Base-by-base conservation (phyloP, 495 filamentous ascomycete species). In the Parachaetomium inaequale region DNA sequence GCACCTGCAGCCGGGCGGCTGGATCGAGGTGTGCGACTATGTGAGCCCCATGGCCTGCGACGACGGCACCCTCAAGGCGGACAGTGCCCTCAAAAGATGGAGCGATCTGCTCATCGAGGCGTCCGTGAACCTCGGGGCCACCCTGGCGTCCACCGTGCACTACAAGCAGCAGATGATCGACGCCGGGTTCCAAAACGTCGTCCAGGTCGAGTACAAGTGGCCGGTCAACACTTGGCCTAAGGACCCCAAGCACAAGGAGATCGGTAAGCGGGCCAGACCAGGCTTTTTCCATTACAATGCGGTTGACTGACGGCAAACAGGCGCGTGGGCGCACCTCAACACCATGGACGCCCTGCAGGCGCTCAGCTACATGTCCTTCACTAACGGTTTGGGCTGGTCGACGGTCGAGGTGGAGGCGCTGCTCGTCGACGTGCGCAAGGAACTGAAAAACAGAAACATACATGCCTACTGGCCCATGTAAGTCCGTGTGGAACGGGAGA, bases 1-100 rank as follows among this genome's bases (percentile, higher is more conserved):
- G 2, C 47, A 62, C 58, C 62, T 70, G 8, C 55, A 58, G 7
- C 69, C 69, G 12, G 67, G 69, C 55, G 69, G 69, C 32, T 72
- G 59, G 57, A 46, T 68, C 26, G 69, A 72, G 51, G 26, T 68
- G 1, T 63, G 61, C 34, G 69, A 72, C 31, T 49, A 63, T 25
- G 26, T 54, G 4, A 50, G 50, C 14, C 68, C 67, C 46, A 59
- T 72, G 8, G 12, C n/a, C 0, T 63, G 29, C 51, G 49, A 69
- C 59, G 63, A 66, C 60, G 34, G 59, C 34, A 68, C 58, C 31
- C 29, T 69, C 19, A 49, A 49, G 4, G 55, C 51, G 32, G 69
- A 66, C 8, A 50, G 49, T 4, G 58, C 62, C 29, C 54, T 67
- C 6, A 21, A 58, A 17, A 49, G 45, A 34, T 59, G 42, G 40